Conservation (phyloP, 805 yeast species). For the Jamesozyma lodderae region DNA sequence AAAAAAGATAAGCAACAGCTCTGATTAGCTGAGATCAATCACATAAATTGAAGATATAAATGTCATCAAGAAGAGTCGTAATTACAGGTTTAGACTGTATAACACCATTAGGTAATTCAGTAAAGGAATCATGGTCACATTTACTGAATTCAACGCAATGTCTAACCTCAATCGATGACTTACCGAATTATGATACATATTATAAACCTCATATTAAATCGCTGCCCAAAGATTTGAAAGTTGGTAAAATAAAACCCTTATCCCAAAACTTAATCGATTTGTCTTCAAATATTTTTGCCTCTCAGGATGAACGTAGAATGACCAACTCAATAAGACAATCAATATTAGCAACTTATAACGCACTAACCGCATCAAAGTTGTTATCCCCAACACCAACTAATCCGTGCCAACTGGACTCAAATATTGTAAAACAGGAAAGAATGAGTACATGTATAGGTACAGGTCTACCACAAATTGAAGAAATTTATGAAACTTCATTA, state of each 20-base stretch:
- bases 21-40: too few relatives aligned
- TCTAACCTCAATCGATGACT: conserved; percentile 41
- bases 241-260: conserved; percentile 57
- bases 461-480: conserved; percentile 81
- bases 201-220: conserved; percentile 34
- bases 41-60: neutral
- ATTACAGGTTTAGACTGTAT: conserved; percentile 86
- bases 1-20: too few relatives aligned
- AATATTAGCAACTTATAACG: conserved; percentile 66
- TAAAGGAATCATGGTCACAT: conserved; percentile 42
- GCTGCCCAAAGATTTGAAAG: conserved; percentile 57
- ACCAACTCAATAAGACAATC: conserved; percentile 76
- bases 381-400: conserved; percentile 16
- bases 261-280: conserved; percentile 33
- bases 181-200: conserved; percentile 30
- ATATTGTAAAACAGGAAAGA: conserved; percentile 9
- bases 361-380: conserved; percentile 60
- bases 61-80: conserved; percentile 49
- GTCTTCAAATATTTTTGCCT: conserved; percentile 30
- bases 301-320: conserved; percentile 41
- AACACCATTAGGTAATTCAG: conserved; percentile 78
- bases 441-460: conserved; percentile 83
- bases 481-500: conserved; percentile 45
- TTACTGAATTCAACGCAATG: conserved; percentile 50
- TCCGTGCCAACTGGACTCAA: conserved; percentile 23